Evolutionary conservation across 352 stramenopile genomes (phyloP), one percentile per base, ranked within the genome.

Genomic region (Globisporangium solare): DNA sequence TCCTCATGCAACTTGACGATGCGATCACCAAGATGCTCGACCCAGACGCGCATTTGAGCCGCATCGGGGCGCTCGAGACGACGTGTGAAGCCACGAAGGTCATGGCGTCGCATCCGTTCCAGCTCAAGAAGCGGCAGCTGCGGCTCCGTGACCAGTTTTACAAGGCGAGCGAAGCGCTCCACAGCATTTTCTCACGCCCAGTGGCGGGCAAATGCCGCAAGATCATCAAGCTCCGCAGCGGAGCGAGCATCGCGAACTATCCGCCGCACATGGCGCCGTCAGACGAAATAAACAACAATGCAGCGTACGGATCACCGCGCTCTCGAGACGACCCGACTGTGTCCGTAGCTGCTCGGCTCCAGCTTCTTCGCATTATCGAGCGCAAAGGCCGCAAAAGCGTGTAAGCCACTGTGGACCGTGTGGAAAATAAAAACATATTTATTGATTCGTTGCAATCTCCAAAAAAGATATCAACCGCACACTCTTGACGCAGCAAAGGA

Each of bases 111-210:
- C 64, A 68, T 15, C 51, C 56, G 10, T 87, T 76, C 47, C 76
- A 85, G 35, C 60, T 43, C 7, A 69, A 68, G 55, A 72, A 70
- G 24, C 73, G 79, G n/a, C 68, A 76, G 13, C 39, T 54, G 8
- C 63, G 61, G 0, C 63, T 89, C 18, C 74, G 73, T 21, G 74
- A 87, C 41, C 68, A 89, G 51, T 89, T 72, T 57, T 89, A 66
- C 47, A 67, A 82, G 63, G 87, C 76, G 2, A 87, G 74, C 40
- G 73, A 79, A n/a, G 59, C 64, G 6, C 59, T 89, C 18, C 73
- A 85, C 42, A 70, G 67, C 13, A 64, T 87, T 8, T 82, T 89
- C 54, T 76, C 79, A 5, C 63, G 77, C 14, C 79, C 76, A 10
- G 42, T 68, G 6, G 53, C 74, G 0, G 76, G 79, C 6, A 81